A percentile compares a stretch with the other conserved stretches of the same genome.
phyloP scores from a whole-genome alignment of 129 eudicot genomes.

The Lactuca saligna region DNA sequence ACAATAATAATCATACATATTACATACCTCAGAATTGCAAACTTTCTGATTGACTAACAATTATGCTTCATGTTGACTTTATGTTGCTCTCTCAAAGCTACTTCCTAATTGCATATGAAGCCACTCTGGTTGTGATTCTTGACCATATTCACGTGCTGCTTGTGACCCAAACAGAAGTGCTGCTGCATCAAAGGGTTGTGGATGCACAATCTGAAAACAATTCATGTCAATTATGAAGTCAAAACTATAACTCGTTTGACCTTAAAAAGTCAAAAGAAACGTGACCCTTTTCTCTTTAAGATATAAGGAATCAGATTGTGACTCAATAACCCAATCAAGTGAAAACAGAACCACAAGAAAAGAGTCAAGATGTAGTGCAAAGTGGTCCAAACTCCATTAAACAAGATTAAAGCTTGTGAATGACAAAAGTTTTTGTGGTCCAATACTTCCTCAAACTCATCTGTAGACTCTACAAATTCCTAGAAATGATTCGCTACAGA shows the following conservation, averaged over 20 bases:
- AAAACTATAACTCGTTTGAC: background rate
- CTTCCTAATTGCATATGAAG: slow-evolving; percentile 88
- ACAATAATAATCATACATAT: background rate
- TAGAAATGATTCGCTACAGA: slow-evolving; percentile 28
- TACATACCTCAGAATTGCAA: slow-evolving; percentile 19
- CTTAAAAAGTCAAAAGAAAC: slow-evolving; percentile 12
- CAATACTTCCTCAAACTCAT: slow-evolving; percentile 30
- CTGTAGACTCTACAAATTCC: slow-evolving; percentile 29
- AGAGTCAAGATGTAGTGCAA: slow-evolving; percentile 24
- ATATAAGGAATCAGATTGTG: slow-evolving; percentile 15
- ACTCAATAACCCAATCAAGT: slow-evolving; percentile 27
- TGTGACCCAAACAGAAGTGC: slow-evolving; percentile 67
- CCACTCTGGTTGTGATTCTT: slow-evolving; percentile 74
- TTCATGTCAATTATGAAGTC: background rate
- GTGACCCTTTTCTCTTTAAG: background rate
- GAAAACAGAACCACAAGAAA: slow-evolving; percentile 28
- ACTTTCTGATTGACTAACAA: slow-evolving; percentile 24
- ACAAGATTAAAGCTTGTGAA: slow-evolving; percentile 19
- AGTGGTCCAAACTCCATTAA: slow-evolving; percentile 34
- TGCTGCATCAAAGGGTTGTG: slow-evolving; percentile 59
- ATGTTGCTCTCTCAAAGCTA: slow-evolving; percentile 64
- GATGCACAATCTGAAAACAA: slow-evolving; percentile 44
- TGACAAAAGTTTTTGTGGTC: slow-evolving; percentile 40
- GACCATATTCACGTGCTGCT: slow-evolving; percentile 62
- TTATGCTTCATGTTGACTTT: slow-evolving; percentile 30